Evolutionary conservation across 352 stramenopile species (phyloP).

Genomic region (Pythium vanterpoolii): DNA sequence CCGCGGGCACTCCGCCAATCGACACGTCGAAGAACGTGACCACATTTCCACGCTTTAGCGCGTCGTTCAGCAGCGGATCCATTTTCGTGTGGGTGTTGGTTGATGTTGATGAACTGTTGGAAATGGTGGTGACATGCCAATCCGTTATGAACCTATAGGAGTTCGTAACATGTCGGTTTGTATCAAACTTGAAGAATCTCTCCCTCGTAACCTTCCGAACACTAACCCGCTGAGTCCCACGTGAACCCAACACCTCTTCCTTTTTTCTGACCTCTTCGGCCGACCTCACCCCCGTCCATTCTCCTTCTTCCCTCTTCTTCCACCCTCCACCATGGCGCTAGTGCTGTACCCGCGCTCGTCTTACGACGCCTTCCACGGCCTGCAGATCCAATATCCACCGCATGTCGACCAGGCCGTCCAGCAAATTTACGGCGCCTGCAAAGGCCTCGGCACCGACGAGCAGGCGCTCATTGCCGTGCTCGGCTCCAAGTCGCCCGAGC

Average conservation of each 20-base stretch:
- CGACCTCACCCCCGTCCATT: not conserved
- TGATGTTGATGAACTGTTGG: conserved; percentile 9
- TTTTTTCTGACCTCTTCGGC: not conserved
- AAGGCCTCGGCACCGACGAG: conserved; percentile 74
- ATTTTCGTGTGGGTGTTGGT: conserved; percentile 28
- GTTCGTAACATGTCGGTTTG: not conserved
- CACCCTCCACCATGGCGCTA: conserved; percentile 1
- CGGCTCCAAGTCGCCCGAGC: conserved; percentile 63
- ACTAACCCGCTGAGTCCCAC: not conserved
- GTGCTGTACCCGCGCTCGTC: conserved; percentile 63
- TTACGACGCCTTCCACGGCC: conserved; percentile 52
- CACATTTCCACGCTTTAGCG: conserved; percentile 90
- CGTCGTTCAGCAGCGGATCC: conserved; percentile 89
- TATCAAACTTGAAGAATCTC: not conserved
- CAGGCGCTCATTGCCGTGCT: conserved; percentile 65
- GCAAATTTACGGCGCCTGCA: conserved; percentile 65
- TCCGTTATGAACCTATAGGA: not conserved
- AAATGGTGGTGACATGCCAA: not conserved
- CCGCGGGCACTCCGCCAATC: conserved; percentile 88
- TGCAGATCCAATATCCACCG: conserved; percentile 36
- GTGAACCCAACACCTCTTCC: not conserved
- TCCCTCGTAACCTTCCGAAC: not conserved
- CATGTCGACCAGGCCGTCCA: conserved; percentile 59
- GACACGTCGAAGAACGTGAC: conserved; percentile 98
- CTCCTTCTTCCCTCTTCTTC: not conserved